Base-by-base conservation (phyloP, 1,284 basidiomycete genomes). In the Trichosporon sp. region DNA sequence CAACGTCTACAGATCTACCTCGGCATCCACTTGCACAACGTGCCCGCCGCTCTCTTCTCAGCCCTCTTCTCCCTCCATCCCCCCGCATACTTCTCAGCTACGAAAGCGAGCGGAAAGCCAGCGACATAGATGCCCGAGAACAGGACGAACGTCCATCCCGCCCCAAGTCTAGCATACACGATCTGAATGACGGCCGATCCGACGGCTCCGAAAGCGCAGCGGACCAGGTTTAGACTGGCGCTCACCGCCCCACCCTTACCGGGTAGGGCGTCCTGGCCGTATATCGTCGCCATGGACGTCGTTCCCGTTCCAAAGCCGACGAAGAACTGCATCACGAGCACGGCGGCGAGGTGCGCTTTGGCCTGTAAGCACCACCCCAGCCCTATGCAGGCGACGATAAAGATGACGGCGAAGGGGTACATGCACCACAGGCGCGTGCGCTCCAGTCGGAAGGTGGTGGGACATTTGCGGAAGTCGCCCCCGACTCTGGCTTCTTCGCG, bases 61-160 rank as follows among this genome's bases (percentile, higher is more conserved):
- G 63, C 67, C 26, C 80, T 72, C 66, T 43, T 65, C 11, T 48
- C 70, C n/a, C 81, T 71, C 83, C 83, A 84, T 16, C 40, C 56
- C 14, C 76, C 74, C 0, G 73, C 83, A 21, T 76, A 71, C 37
- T 65, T 65, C 1, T 79, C 66, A 7, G 82, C 77, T 1, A 81
- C 21, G 32, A 78, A 61, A 1, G 77, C 76, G 19, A 83, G 63
- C 0, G 82, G 82, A 5, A 76, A 54, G 4, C 71, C 74, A 0
- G 75, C 64, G 2, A 81, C 37, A 38, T 75, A 74, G 5, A 83
- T 71, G 0, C 81, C 83, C 7, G 77, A 76, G 63, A 83, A 70
- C 7, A 84, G 73, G 32, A 82, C 81, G 38, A 81, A 81, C 11
- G 82, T 81, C 81, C 81, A 84, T 12, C 84, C 84, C 0, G 79